phyloP scores from a whole-genome alignment of 2,329 filamentous ascomycete species.

The Nemania diffusa region DNA sequence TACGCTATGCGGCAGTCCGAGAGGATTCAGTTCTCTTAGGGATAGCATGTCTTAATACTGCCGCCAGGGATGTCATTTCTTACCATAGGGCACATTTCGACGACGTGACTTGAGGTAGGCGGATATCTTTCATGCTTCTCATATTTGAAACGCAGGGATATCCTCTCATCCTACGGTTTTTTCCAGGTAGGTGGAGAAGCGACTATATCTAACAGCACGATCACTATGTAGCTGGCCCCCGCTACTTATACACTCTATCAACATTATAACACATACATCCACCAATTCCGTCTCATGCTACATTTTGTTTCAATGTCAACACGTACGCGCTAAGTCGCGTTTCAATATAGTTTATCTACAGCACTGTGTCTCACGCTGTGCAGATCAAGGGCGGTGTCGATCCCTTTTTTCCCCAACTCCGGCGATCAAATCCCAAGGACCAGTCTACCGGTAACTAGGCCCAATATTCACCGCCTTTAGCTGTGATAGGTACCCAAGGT shows the following conservation, averaged over 20 bases:
- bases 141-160: background rate
- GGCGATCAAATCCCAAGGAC: conserved; percentile 1
- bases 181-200: background rate
- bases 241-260: background rate
- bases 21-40: background rate
- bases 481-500: background rate
- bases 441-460: background rate
- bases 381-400: background rate
- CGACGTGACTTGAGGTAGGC: background rate
- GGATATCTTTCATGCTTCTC: background rate
- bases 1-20: background rate
- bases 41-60: background rate
- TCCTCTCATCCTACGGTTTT: background rate
- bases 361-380: conserved; percentile 3
- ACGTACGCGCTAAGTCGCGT: background rate
- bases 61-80: background rate
- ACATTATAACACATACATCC: too few species aligned
- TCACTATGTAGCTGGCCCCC: background rate
- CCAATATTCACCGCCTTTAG: background rate
- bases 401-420: background rate
- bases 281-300: too few species aligned
- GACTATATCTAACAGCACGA: background rate
- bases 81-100: background rate
- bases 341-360: background rate
- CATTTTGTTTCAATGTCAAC: background rate